Base-by-base conservation (phyloP, 129 eudicot genomes). In the Arctium lappa region DNA sequence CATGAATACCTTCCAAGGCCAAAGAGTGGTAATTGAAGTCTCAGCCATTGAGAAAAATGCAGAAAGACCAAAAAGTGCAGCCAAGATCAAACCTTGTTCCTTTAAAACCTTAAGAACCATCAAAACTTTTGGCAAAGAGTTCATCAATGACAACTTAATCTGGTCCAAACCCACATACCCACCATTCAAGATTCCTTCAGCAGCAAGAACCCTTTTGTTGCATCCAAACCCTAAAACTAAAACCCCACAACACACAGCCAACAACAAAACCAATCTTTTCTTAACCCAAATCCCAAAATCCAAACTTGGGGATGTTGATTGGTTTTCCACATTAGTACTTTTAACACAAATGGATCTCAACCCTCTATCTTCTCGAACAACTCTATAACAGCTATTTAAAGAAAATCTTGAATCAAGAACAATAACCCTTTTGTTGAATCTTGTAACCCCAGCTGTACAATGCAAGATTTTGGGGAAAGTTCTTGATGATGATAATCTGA, bases 41-140 rank as follows among this genome's bases (percentile, higher is more conserved):
- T 94, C 98, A 15, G 98, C 98, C 98, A 94, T 92, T 18, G 98
- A 94, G 88, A 94, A 94, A 83, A 94, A 94, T 0, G 98, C 98
- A 27, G 98, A 94, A 8, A 94, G 88, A 30, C 97, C 92, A 73
- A 94, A 86, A 71, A 94, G 91, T 5, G 90, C 91, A 38, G 93
- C 93, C 76, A 95, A 83, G 29, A 95, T 72, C 86, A 95, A 85
- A 60, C 98, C 98, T 36, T 95, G 98, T 69, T 92, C 97, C 46
- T 85, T 92, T 37, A 95, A 88, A 38, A 95, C 92, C 89, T 63
- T 78, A 78, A 95, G 91, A 56, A 92, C 89, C 90, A 89, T 91
- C 87, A 87, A 86, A 62, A 92, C 82, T 68, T 89, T 92, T 0
- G 98, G 97, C 87, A 94, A 83, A 1, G 87, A 93, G 85, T 87